Evolutionary conservation across 2,329 filamentous ascomycete genomes (phyloP), one percentile per base, ranked within the genome.

Genomic region (Scortechinia acanthostroma): DNA sequence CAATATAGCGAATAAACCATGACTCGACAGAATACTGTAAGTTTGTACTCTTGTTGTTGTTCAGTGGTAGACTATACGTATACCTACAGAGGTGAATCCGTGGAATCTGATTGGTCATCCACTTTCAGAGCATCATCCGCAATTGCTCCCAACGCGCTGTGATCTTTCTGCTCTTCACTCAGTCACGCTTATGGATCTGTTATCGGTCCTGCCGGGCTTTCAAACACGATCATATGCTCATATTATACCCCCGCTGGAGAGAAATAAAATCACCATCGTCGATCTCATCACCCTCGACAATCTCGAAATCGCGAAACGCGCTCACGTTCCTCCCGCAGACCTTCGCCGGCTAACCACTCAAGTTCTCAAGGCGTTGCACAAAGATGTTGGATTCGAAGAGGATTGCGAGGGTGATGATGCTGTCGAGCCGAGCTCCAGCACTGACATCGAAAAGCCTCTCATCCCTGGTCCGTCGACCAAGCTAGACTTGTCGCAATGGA

Each of bases 251-350:
- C 25, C 25, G 25, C 25, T 30, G 10, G 25, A 30, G 25, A 10
- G 25, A 10, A 30, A n/a, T n/a, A 30, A 30, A n/a, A 30, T 30
- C 25, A 30, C 25, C 25, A 30, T n/a, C 25, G 25, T 30, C 25
- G 25, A 30, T n/a, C 25, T 30, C 25, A 30, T 30, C 25, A 30
- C 25, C n/a, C 25, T 30, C 25, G 25, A 30, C 25, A 30, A 10
- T 10, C 25, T 30, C 25, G 25, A 30, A n/a, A 79, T 97, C 51
- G 89, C 89, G 47, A 93, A 87, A 68, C 85, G 88, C 60, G 91
- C 90, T 13, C 83, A 85, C 51, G 72, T 95, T 16, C 89, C 91
- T 2, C 71, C 91, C 4, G 74, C 85, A 30, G 89, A 96, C 58
- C 73, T 96, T 53, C 86, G 83, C 62, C 80, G 82, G 49, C 71